Evolutionary conservation across 2,329 filamentous ascomycete genomes (phyloP), one percentile per base, ranked within the genome.

Genomic region (Colletotrichum sp.): DNA sequence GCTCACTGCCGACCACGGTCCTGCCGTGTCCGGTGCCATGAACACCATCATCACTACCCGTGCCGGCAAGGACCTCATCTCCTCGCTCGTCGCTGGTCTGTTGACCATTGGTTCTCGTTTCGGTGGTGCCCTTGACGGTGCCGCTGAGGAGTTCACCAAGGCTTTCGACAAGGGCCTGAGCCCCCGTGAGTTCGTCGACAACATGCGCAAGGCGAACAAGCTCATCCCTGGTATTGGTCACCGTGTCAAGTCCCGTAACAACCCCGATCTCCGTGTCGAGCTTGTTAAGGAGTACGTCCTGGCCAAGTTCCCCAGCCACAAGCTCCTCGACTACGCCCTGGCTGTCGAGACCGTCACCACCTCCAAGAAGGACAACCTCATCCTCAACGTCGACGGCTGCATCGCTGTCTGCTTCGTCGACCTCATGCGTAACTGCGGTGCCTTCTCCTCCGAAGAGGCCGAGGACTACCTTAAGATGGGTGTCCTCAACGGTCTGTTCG

Each of bases 11-110:
- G 97, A 99, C 85, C 97, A 99, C 93, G 97, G 97, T 88, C 97
- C 97, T 71, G 97, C 97, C 82, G 97, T 99, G 82, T 99, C 97
- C 82, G 97, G 97, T 92, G 97, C 97, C 87, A 99, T 99, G 97
- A 99, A 99, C 94, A 99, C 97, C 86, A 99, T 99, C 87, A 99
- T 99, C 86, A 99, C 97, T 78, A 99, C 97, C 76, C 95, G 97
- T 95, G 97, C 97, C 79, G 97, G 97, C 87, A 99, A 99, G 92
- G 97, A 99, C 86, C 90, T 99, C 81, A 99, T 99, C 90, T 96
- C 93, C 82, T 95, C 97, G 64, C 92, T 99, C 78, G 97, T 99
- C 74, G 95, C 95, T 82, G 97, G 97, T 95, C 95, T 99, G 71
- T 90, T 99, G 85, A 99, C 97, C 82, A 99, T 99, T 83, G 97